Conservation (phyloP, 306 rosid genomes). For the Cucurbita maxima region DNA sequence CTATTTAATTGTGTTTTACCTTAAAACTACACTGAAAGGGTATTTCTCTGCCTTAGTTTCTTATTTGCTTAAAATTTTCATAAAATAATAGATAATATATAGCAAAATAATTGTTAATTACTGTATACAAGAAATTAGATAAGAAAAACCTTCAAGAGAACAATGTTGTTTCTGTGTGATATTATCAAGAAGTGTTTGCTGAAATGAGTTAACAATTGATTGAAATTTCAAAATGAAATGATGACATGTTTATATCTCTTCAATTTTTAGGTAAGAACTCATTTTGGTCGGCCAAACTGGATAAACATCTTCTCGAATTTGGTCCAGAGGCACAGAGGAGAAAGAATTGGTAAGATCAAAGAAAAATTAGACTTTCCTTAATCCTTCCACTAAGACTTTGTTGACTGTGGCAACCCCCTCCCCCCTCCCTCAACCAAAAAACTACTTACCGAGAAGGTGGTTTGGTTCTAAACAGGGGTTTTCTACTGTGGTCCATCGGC, state of each 20-base stretch:
- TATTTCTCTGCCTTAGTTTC: neutral
- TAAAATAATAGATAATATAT: neutral
- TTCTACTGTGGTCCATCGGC: slow-evolving; percentile 76
- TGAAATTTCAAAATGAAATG: neutral
- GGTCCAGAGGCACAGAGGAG: slow-evolving; percentile 51
- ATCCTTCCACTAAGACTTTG: neutral
- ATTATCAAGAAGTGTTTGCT: neutral
- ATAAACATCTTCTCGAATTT: slow-evolving; percentile 53
- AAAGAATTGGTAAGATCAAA: slow-evolving; percentile 52
- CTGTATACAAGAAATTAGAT: neutral
- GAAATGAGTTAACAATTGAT: neutral
- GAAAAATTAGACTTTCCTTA: neutral
- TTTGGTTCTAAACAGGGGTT: slow-evolving; percentile 42
- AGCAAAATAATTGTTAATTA: neutral
- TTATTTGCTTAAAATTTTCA: neutral
- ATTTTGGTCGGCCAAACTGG: slow-evolving; percentile 74
- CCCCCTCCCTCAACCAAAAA: neutral
- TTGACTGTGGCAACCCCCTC: neutral
- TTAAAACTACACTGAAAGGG: neutral
- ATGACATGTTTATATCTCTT: neutral
- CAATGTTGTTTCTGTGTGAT: neutral
- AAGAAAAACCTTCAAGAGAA: neutral
- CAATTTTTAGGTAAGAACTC: slow-evolving; percentile 49
- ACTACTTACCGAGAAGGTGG: neutral
- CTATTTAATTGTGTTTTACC: neutral